A percentile compares a stretch with the other conserved stretches of the same genome.
Evolutionary conservation across 768 basidiomycete species (phyloP).

Genomic region (Boletus huronensis): DNA sequence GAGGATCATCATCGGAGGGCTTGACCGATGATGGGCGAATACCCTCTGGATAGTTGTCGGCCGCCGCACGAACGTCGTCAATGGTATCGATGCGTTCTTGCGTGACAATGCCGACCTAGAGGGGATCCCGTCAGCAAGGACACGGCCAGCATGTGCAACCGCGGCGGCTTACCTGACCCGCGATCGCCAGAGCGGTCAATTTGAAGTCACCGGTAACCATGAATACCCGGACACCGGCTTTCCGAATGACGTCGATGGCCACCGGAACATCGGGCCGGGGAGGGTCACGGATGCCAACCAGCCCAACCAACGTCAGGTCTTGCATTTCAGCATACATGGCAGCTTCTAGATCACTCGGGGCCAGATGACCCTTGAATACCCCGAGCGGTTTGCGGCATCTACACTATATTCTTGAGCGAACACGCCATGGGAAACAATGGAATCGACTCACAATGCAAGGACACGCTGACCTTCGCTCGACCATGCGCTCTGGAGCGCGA

Average conservation of each 20-base stretch:
- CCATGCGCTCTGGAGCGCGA: slow-evolving; percentile 37
- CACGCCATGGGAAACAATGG: not conserved
- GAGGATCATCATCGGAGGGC: slow-evolving; percentile 36
- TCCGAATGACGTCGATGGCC: slow-evolving; percentile 44
- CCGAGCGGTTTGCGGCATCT: slow-evolving; percentile 32
- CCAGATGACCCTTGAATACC: slow-evolving; percentile 25
- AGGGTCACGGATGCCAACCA: slow-evolving; percentile 55
- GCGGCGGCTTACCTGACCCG: slow-evolving; percentile 37
- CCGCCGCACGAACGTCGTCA: slow-evolving; percentile 24
- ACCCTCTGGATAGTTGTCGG: slow-evolving; percentile 16
- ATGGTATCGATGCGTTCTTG: slow-evolving; percentile 36
- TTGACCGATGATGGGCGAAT: slow-evolving; percentile 27
- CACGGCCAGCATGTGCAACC: slow-evolving; percentile 2
- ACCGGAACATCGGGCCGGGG: slow-evolving; percentile 48
- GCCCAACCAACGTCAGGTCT: slow-evolving; percentile 45
- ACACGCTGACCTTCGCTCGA: slow-evolving; percentile 52
- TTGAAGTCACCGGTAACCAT: slow-evolving; percentile 60
- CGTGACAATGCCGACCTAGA: slow-evolving; percentile 42
- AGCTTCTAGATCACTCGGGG: slow-evolving; percentile 33
- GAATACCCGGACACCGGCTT: slow-evolving; percentile 51
- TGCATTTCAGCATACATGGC: slow-evolving; percentile 37
- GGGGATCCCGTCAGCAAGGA: slow-evolving; percentile 1
- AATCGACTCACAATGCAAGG: slow-evolving; percentile 37
- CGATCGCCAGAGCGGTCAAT: slow-evolving; percentile 51
- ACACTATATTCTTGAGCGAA: slow-evolving; percentile 1